Conservation (phyloP, 192 early-diverging fungal species). For the Podila clonocystis region DNA sequence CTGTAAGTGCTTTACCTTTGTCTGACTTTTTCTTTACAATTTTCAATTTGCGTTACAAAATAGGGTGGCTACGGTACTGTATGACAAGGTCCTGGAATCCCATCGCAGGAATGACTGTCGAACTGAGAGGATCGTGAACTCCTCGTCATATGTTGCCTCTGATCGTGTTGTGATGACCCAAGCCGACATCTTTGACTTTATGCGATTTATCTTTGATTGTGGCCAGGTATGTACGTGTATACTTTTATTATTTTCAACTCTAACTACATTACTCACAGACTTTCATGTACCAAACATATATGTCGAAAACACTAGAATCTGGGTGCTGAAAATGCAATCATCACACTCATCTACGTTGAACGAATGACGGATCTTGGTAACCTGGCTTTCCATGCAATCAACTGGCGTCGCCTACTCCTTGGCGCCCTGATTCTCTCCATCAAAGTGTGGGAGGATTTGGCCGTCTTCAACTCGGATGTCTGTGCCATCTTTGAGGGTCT, state of each 20-base stretch:
- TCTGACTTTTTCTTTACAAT: not conserved
- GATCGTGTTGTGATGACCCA: constrained; percentile 30
- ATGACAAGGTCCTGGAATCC: constrained; percentile 40
- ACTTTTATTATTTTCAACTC: not conserved
- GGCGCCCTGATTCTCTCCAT: constrained; percentile 77
- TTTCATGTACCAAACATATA: not conserved
- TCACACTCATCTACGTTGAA: constrained; percentile 73
- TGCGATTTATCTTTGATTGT: constrained; percentile 73
- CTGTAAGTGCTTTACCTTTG: not conserved
- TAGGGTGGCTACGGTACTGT: constrained; percentile 38
- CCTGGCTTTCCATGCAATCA: constrained; percentile 64
- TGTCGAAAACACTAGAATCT: constrained; percentile 37
- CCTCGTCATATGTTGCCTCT: constrained; percentile 32
- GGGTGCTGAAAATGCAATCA: constrained; percentile 67
- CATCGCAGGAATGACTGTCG: constrained; percentile 33
- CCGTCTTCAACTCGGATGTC: constrained; percentile 87
- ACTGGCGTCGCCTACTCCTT: constrained; percentile 61
- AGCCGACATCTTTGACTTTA: constrained; percentile 69
- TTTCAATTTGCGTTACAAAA: not conserved
- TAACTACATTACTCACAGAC: not conserved
- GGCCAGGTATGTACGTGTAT: constrained; percentile 51
- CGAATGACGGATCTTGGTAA: constrained; percentile 71
- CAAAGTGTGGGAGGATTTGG: constrained; percentile 91
- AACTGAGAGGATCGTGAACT: constrained; percentile 44
- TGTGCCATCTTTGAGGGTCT: constrained; percentile 81